Conservation (phyloP, 768 basidiomycete genomes). For the Suillus alpinus region DNA sequence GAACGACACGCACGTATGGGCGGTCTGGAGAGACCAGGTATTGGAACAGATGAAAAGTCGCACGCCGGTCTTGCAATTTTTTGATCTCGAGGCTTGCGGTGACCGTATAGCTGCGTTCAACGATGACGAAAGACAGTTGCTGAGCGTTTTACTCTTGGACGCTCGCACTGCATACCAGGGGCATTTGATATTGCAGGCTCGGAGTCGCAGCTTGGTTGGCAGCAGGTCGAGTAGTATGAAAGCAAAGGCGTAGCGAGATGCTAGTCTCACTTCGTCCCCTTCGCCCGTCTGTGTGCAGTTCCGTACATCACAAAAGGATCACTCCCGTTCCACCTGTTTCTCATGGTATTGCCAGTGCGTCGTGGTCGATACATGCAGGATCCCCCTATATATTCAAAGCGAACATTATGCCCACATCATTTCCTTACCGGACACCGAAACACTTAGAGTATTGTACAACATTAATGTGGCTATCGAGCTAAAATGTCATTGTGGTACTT, state of each 20-base stretch:
- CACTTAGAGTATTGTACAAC: no score
- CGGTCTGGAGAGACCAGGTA: conserved; percentile 3
- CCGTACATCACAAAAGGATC: neutral
- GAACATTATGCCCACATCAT: no score
- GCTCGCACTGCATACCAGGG: neutral
- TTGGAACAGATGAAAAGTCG: conserved; percentile 1
- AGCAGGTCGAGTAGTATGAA: neutral
- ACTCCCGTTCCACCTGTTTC: neutral
- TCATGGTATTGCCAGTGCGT: neutral
- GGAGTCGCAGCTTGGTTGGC: neutral
- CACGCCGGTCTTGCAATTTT: neutral
- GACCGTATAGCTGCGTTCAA: neutral
- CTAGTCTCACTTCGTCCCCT: neutral
- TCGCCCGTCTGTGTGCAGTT: neutral
- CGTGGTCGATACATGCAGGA: no score
- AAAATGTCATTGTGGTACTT: no score
- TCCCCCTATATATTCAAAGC: no score
- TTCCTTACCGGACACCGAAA: no score
- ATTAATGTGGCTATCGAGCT: no score
- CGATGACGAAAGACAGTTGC: neutral
- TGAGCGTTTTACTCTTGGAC: neutral
- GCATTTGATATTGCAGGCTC: neutral
- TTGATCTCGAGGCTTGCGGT: neutral
- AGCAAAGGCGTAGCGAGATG: neutral
- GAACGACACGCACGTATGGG: conserved; percentile 7